Evolutionary conservation across 2,329 filamentous ascomycete species (phyloP).

Genomic region (Ophiosphaerella korrae): DNA sequence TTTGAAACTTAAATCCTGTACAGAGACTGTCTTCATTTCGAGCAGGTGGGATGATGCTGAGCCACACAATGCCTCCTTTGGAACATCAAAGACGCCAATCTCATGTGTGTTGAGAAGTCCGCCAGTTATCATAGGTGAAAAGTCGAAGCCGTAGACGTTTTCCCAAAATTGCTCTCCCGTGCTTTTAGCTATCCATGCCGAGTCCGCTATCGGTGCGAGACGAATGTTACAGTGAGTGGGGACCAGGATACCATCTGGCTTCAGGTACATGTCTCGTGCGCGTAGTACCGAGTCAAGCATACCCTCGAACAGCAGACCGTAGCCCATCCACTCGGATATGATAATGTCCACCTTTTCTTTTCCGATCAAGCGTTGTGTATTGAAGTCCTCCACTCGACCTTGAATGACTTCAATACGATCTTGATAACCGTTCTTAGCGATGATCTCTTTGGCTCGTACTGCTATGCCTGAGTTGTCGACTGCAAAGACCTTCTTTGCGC

Average conservation of each 20-base stretch:
- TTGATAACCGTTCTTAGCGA: conserved; percentile 78
- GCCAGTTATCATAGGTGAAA: conserved; percentile 84
- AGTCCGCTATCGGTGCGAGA: conserved; percentile 78
- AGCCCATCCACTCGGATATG: conserved; percentile 98
- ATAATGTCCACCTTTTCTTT: conserved; percentile 81
- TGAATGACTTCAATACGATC: conserved; percentile 78
- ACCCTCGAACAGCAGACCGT: conserved; percentile 88
- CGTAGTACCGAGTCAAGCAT: conserved; percentile 94
- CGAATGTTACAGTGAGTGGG: conserved; percentile 85
- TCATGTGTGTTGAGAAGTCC: conserved; percentile 72
- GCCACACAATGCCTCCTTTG: conserved; percentile 49
- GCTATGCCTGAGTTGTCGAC: conserved; percentile 94
- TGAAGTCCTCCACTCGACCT: conserved; percentile 86
- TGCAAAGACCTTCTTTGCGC: conserved; percentile 82
- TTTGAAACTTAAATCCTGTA: conserved; percentile 76
- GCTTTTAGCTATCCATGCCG: conserved; percentile 76
- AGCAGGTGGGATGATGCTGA: conserved; percentile 72
- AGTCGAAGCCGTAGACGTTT: conserved; percentile 92
- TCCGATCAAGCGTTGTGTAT: conserved; percentile 60
- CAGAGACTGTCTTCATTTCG: conserved; percentile 73
- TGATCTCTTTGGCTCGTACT: conserved; percentile 80
- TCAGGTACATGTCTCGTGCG: conserved; percentile 85
- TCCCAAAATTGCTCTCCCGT: conserved; percentile 76
- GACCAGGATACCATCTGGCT: conserved; percentile 78
- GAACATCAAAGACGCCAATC: conserved; percentile 41